These are phyloP conservation scores for Cordia subcordata DNA, from an alignment of 257 asterid species.

Conservation along the genomic window DNA sequence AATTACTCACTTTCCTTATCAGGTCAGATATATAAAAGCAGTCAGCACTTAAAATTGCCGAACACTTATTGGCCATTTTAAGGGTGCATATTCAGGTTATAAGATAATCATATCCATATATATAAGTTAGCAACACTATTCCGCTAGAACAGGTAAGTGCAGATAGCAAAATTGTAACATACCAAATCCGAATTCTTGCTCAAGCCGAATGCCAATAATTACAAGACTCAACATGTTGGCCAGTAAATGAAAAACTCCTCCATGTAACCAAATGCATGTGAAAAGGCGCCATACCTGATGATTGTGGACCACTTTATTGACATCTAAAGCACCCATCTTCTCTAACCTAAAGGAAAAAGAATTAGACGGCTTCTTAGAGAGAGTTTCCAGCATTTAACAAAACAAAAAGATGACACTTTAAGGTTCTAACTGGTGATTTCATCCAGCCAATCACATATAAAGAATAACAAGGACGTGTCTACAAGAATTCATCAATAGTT, in stretches of 20 bases:
- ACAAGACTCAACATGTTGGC: slow-evolving; percentile 62
- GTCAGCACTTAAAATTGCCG: no score
- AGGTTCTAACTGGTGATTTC: no score
- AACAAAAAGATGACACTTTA: neutral
- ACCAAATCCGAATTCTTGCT: slow-evolving; percentile 68
- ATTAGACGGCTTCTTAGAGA: neutral
- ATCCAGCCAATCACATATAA: no score
- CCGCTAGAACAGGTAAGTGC: neutral
- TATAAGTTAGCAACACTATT: neutral
- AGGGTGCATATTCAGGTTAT: no score
- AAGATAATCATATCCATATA: neutral
- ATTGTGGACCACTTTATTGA: slow-evolving; percentile 36
- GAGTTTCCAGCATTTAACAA: neutral
- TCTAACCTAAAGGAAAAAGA: slow-evolving; percentile 31
- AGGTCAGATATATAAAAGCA: no score
- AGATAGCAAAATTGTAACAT: slow-evolving; percentile 6
- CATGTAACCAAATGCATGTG: slow-evolving; percentile 74
- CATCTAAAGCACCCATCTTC: slow-evolving; percentile 50
- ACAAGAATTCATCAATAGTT: no score
- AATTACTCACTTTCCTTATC: no score
- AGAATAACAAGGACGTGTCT: no score
- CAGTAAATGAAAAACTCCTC: slow-evolving; percentile 49
- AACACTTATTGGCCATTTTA: no score
- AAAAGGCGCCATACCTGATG: slow-evolving; percentile 45
- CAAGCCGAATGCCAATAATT: slow-evolving; percentile 61